These are phyloP conservation scores for Metarhizium guizhouense DNA, from an alignment of 2,329 filamentous ascomycete species.

Conservation along the genomic window DNA sequence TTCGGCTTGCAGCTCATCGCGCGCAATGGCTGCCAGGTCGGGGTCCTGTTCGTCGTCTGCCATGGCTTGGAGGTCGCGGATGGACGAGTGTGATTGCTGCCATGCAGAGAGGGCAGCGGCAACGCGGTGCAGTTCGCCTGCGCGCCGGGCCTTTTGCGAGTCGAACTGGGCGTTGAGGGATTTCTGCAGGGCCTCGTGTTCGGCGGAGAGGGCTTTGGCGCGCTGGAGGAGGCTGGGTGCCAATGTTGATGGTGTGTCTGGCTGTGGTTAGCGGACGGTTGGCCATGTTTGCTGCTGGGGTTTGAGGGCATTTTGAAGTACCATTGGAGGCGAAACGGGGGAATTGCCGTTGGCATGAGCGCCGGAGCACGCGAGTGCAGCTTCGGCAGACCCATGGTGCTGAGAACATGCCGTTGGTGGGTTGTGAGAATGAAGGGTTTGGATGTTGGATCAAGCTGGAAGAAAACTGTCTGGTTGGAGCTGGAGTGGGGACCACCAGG, in stretches of 20 bases:
- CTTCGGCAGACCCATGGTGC: constrained; percentile 28
- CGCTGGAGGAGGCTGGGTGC: constrained; percentile 50
- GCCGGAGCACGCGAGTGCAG: constrained; percentile 22
- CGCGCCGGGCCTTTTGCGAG: constrained; percentile 45
- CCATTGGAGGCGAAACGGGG: constrained; percentile 24
- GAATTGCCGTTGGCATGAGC: constrained; percentile 16
- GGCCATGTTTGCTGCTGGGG: background rate
- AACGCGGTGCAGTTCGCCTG: constrained; percentile 52
- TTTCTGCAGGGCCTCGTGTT: constrained; percentile 46
- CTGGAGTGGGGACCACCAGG: background rate
- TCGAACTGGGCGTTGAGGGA: constrained; percentile 48
- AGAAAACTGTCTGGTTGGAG: background rate
- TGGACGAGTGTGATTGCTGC: constrained; percentile 43
- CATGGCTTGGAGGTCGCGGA: constrained; percentile 44
- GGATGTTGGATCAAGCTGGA: background rate
- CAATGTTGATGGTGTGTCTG: constrained; percentile 21
- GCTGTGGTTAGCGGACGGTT: background rate
- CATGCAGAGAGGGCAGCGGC: constrained; percentile 49
- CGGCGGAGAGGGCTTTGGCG: constrained; percentile 46
- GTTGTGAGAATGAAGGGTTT: background rate
- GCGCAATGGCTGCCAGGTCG: constrained; percentile 69
- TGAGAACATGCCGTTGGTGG: constrained; percentile 17
- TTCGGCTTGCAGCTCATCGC: constrained; percentile 71
- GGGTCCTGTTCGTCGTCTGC: constrained; percentile 40
- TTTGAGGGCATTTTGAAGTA: constrained; percentile 5